Base-by-base conservation (phyloP, 2,329 filamentous ascomycete species). In the Huntiella omanensis region DNA sequence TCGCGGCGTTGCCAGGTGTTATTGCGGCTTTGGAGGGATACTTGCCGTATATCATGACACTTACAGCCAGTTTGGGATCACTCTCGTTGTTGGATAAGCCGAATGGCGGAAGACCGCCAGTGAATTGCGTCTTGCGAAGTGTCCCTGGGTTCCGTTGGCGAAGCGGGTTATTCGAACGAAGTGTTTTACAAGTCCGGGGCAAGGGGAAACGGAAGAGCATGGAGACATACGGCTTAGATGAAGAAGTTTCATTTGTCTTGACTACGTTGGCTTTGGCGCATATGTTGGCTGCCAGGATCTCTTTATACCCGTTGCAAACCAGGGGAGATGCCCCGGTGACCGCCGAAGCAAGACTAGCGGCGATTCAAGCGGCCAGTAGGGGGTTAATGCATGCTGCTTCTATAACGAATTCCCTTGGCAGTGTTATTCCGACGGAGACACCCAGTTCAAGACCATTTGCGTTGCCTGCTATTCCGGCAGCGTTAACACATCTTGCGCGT, bases 191-290 rank as follows among this genome's bases (percentile, higher is more conserved):
- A 4, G 66, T 83, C 11, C 74, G 77, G 2, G 71, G 74, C 1
- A 75, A 75, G 17, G 77, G 84, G 54, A 65, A 69, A 11, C 19
- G 32, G 11, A 64, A 74, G 10, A 71, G 84, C n/a, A 64, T 82
- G 5, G 80, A 76, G 53, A 67, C 91, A 5, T 70, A 71, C 33
- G 82, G 80, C 5, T 63, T 96, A 3, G 82, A 88, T 55, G 81
- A 85, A 60, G 91, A 98, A 58, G 64, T 94, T 33, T 77, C 73
- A 52, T 95, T 93, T 58, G 71, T 75, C 0, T 64, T 95, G 5
- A 77, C 80, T 1, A 81, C 84, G 0, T 65, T 95, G 36, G 87
- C 77, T 13, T 83, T 81, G 56, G 73, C 80, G 1, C 70, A 91
- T 53, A 77, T 75, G 8, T 66, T 84, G 4, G 71, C 83, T 43